Evolutionary conservation across 306 rosid species (phyloP).

Genomic region (Cyclanthera cordifolia): DNA sequence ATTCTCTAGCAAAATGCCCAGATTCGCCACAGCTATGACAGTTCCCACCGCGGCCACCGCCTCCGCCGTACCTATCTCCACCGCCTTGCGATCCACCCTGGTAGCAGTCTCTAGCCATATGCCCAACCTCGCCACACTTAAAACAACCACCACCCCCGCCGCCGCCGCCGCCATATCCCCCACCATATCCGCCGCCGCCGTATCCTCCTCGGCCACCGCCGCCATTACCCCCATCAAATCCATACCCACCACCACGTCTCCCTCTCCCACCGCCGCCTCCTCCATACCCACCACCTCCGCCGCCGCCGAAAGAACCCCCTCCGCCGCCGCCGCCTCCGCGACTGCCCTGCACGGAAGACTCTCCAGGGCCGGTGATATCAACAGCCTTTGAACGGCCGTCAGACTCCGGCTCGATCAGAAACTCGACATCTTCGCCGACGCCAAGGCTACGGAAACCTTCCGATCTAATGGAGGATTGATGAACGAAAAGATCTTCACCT

Average conservation of each 20-base stretch:
- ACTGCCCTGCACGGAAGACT: conserved; percentile 42
- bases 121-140: conserved; percentile 40
- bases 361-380: conserved; percentile 68
- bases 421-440: conserved; percentile 73
- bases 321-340: conserved; percentile 39
- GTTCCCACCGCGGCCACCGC: conserved; percentile 32
- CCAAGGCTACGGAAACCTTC: conserved; percentile 73
- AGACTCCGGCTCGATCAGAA: conserved; percentile 36
- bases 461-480: conserved; percentile 63
- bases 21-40: conserved; percentile 43
- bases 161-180: conserved; percentile 20
- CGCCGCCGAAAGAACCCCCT: conserved; percentile 22
- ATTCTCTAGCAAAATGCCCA: conserved; percentile 56
- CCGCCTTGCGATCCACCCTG: conserved; percentile 21
- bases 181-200: conserved; percentile 23
- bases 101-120: conserved; percentile 30
- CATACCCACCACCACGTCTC: conserved; percentile 26
- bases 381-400: conserved; percentile 77
- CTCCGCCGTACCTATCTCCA: conserved; percentile 12
- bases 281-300: conserved; percentile 13
- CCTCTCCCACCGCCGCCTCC: conserved; percentile 18
- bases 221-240: conserved; percentile 17
- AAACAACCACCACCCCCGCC: conserved; percentile 31
- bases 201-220: conserved; percentile 21
- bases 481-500: conserved; percentile 68